Base-by-base conservation (phyloP, 2,329 filamentous ascomycete species). In the Nannizziopsis arthrosporioides region DNA sequence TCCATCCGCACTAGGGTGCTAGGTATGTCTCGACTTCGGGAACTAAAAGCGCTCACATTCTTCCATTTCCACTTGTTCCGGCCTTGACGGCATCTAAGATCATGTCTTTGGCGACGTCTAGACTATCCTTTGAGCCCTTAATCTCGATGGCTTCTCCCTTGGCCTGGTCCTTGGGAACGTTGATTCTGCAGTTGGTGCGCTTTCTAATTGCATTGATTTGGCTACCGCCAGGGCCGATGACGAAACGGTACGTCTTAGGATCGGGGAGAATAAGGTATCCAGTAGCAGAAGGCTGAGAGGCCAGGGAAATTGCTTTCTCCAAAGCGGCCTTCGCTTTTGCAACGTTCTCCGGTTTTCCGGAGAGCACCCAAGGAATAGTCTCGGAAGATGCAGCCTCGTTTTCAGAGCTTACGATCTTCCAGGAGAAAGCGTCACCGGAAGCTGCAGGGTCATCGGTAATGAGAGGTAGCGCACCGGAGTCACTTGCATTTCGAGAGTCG, bases 171-270 rank as follows among this genome's bases (percentile, higher is more conserved):
- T 85, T 81, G 17, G 92, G 92, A 36, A 98, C 90, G 55, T 89
- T 88, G 63, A 98, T 93, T 69, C 84, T 88, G 68, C 89, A 95
- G 48, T 85, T 85, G 44, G 88, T 95, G 72, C 92, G 81, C 71
- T 86, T 87, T 57, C 92, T 81, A 63, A 98, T 95, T 37, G 80
- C 73, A 68, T 95, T 95, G 65, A 98, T 93, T 67, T 90, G 90
- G 65, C 80, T 84, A 51, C 92, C 92, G 51, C 84, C 85, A 55
- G 83, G 81, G 3, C 92, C 92, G 57, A 98, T 88, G 42, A 98
- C 85, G 55, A 84, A 84, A 53, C 90, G 80, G 73, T 95, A 94
- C 41, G 86, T 87, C 57, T 78, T 80, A 9, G 92, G 86, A 62
- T 98, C 90, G 0, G 90, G 85, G 35, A 98, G 76, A 55, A 92